A percentile compares a stretch with the other conserved stretches of the same genome.
phyloP scores from a whole-genome alignment of 371 early-diverging fungal species.

The Actinomortierella ambigua region DNA sequence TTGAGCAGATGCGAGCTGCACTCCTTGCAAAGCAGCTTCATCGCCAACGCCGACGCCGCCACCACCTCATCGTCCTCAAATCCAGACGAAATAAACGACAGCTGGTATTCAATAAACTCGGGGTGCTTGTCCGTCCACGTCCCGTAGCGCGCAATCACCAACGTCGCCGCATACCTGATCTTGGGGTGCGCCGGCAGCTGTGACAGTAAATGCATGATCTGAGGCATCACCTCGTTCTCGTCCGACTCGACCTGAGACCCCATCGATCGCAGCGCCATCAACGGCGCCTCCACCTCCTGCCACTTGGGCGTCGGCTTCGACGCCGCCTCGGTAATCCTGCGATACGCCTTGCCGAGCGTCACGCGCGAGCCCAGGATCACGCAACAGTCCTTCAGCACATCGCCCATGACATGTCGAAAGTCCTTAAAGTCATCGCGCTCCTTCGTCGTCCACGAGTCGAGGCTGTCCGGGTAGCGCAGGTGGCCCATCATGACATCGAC shows the following conservation, averaged over 20 bases:
- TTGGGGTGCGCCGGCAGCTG: slow-evolving; percentile 88
- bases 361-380: slow-evolving; percentile 75
- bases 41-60: slow-evolving; percentile 87
- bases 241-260: slow-evolving; percentile 76
- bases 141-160: slow-evolving; percentile 95
- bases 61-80: slow-evolving; percentile 86
- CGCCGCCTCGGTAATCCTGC: slow-evolving; percentile 42
- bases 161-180: slow-evolving; percentile 91
- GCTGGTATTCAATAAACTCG: slow-evolving; percentile 86
- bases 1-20: slow-evolving; percentile 79
- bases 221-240: slow-evolving; percentile 80
- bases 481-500: slow-evolving; percentile 85
- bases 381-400: slow-evolving; percentile 96
- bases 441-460: slow-evolving; percentile 74
- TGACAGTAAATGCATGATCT: slow-evolving; percentile 87
- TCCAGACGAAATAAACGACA: slow-evolving; percentile 85
- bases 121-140: slow-evolving; percentile 92
- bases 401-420: slow-evolving; percentile 94
- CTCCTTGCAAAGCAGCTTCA: slow-evolving; percentile 88
- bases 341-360: slow-evolving; percentile 76
- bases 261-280: slow-evolving; percentile 93
- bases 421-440: slow-evolving; percentile 94
- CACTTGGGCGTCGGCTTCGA: slow-evolving; percentile 61
- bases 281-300: slow-evolving; percentile 94
- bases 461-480: slow-evolving; percentile 79